phyloP scores from a whole-genome alignment of 345 rosid species.

The Melastoma malabathricum region DNA sequence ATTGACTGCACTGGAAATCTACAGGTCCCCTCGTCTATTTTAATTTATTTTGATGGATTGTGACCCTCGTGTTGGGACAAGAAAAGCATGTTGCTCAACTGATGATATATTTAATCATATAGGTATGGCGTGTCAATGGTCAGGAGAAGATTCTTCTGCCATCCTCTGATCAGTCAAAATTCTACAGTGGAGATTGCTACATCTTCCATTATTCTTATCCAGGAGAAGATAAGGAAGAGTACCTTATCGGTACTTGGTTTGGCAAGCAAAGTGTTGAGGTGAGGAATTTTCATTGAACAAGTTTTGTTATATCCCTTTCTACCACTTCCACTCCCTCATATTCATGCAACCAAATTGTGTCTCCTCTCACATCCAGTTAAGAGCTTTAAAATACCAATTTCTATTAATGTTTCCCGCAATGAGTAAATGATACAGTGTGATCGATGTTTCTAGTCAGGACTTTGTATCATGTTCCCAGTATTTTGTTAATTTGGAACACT shows the following conservation, averaged over 20 bases:
- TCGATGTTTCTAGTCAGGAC: no score
- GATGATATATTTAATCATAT: no score
- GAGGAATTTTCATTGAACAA: background rate
- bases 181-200: constrained; percentile 84
- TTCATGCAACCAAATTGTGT: background rate
- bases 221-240: constrained; percentile 88
- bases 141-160: constrained; percentile 60
- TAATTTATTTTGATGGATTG: background rate
- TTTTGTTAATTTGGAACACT: no score
- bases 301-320: no score
- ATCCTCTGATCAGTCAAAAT: constrained; percentile 73
- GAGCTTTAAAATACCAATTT: no score
- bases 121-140: constrained; percentile 86
- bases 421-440: no score
- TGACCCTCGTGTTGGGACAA: no score
- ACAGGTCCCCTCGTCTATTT: constrained; percentile 37
- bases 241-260: constrained; percentile 84
- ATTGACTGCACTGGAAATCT: constrained; percentile 93
- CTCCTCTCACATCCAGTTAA: no score
- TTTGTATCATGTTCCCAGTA: no score
- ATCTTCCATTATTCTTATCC: constrained; percentile 80
- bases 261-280: constrained; percentile 96
- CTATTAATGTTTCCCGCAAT: no score
- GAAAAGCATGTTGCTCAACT: no score
- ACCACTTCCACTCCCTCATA: background rate